Percentiles rank a stretch among this genome's conserved stretches.
These are phyloP conservation scores for Coniochaeta sp. DNA, from an alignment of 2,329 filamentous ascomycete species.

Conservation along the genomic window DNA sequence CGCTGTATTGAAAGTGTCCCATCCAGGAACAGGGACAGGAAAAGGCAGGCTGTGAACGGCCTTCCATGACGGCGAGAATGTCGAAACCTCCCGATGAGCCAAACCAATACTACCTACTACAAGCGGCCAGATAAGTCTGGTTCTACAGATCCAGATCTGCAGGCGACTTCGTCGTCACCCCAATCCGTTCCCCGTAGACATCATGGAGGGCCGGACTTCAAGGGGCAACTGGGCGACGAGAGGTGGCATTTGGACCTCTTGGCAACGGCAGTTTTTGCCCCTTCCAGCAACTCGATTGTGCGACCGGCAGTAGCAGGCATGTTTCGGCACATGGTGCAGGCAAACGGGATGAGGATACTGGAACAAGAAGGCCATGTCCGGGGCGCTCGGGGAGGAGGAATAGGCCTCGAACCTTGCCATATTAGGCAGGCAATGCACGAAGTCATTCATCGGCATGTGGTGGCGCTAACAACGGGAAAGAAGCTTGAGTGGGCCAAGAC, in stretches of 20 bases:
- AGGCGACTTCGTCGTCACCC: neutral
- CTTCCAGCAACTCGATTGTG: neutral
- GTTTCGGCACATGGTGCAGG: neutral
- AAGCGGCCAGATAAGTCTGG: neutral
- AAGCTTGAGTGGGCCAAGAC: constrained; percentile 4
- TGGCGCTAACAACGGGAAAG: neutral
- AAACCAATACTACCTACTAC: neutral
- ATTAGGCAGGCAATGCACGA: constrained; percentile 1
- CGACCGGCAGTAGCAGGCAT: neutral
- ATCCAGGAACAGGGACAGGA: neutral
- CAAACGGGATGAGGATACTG: too few species aligned
- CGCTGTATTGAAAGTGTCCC: neutral
- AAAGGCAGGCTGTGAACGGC: too few species aligned
- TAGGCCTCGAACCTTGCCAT: neutral
- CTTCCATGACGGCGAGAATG: too few species aligned
- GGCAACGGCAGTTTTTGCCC: constrained; percentile 1
- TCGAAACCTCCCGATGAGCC: too few species aligned
- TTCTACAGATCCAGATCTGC: constrained; percentile 3
- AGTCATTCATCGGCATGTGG: constrained; percentile 1
- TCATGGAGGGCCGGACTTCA: neutral
- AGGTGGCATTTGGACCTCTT: neutral
- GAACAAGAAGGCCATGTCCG: too few species aligned
- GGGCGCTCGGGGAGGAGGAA: neutral
- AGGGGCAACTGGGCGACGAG: neutral
- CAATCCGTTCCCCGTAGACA: neutral